phyloP scores from a whole-genome alignment of 2,329 filamentous ascomycete species.

The Cercospora janseana region DNA sequence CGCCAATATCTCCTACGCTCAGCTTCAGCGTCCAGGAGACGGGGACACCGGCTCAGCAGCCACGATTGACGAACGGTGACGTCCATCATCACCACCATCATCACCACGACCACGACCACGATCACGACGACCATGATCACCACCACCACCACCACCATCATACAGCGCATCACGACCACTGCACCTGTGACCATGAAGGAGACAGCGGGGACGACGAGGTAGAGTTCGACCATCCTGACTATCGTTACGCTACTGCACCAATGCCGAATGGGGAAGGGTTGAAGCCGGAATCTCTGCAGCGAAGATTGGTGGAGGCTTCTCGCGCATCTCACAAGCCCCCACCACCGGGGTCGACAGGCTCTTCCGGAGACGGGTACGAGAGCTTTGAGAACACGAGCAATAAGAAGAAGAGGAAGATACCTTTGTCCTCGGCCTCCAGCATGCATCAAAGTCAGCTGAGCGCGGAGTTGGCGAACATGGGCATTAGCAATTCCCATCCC shows the following conservation, averaged over 20 bases:
- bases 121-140: constrained; percentile 50
- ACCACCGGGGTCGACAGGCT: constrained; percentile 58
- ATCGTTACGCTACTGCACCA: constrained; percentile 43
- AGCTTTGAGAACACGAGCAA: constrained; percentile 98
- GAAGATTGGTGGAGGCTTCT: constrained; percentile 39
- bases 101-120: constrained; percentile 41
- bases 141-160: constrained; percentile 25
- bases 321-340: constrained; percentile 34
- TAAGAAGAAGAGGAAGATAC: constrained; percentile 98
- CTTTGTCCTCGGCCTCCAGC: constrained; percentile 72
- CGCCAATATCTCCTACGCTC: constrained; percentile 56
- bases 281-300: constrained; percentile 37
- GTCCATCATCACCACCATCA: constrained; percentile 23
- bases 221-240: constrained; percentile 43
- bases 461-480: constrained; percentile 64
- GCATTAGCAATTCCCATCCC: constrained; percentile 50
- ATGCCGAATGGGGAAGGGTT: constrained; percentile 25
- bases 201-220: constrained; percentile 63
- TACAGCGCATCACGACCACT: constrained; percentile 36
- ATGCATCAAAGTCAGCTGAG: constrained; percentile 59
- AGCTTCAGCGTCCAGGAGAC: constrained; percentile 30
- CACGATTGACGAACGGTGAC: constrained; percentile 30
- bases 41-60: constrained; percentile 23
- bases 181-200: constrained; percentile 51
- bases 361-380: constrained; percentile 84